phyloP scores from a whole-genome alignment of 2,329 filamentous ascomycete species.

The Truncatella angustata region DNA sequence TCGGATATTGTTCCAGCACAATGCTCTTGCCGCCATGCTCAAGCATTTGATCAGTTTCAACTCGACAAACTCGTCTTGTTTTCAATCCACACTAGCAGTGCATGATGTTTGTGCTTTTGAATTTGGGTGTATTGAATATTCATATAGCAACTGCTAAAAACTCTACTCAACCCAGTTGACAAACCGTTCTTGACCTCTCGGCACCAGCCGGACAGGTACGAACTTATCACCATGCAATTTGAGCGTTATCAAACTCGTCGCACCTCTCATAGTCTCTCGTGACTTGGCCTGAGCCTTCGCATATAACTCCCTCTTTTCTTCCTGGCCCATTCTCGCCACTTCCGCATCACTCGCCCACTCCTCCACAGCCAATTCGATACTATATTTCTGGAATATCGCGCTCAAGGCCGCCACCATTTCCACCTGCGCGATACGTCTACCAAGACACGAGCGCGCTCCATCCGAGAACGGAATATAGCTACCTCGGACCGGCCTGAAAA shows the following conservation, averaged over 20 bases:
- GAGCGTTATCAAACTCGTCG: slow-evolving; percentile 67
- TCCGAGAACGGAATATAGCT: slow-evolving; percentile 59
- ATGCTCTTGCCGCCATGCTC: too few relatives aligned
- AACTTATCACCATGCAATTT: slow-evolving; percentile 60
- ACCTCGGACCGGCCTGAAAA: slow-evolving; percentile 60
- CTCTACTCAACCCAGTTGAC: slow-evolving; percentile 30
- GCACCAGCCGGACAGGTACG: slow-evolving; percentile 68
- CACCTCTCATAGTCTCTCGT: slow-evolving; percentile 48
- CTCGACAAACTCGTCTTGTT: too few relatives aligned
- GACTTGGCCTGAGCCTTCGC: slow-evolving; percentile 56
- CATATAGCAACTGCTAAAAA: too few relatives aligned
- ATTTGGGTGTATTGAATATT: too few relatives aligned
- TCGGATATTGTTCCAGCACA: too few relatives aligned
- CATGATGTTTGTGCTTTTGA: too few relatives aligned
- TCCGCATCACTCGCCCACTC: slow-evolving; percentile 54
- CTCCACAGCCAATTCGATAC: slow-evolving; percentile 68
- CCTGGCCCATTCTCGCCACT: slow-evolving; percentile 46
- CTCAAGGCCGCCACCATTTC: slow-evolving; percentile 56
- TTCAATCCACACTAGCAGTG: too few relatives aligned
- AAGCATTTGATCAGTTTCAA: too few relatives aligned
- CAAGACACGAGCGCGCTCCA: slow-evolving; percentile 56
- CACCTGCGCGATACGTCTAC: slow-evolving; percentile 57
- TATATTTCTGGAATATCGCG: slow-evolving; percentile 57
- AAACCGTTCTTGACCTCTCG: slow-evolving; percentile 69
- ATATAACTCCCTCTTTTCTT: slow-evolving; percentile 54